Evolutionary conservation across 2,329 filamentous ascomycete genomes (phyloP), one percentile per base, ranked within the genome.

Genomic region (Sclerotinia subarctica): DNA sequence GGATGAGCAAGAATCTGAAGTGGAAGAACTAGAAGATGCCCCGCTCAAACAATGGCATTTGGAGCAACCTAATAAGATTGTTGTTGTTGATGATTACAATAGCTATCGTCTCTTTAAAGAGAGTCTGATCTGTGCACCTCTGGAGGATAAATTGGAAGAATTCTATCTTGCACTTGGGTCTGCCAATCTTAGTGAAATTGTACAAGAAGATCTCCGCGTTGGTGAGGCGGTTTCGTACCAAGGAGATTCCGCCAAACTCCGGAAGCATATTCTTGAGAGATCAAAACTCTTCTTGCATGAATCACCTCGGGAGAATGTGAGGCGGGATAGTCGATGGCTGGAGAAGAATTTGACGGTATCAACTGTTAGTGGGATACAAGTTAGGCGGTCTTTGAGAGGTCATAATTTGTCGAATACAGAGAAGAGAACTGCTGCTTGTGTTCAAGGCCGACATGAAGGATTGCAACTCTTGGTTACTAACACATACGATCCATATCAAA

Each of bases 61-160:
- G 49, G 89, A 90, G 1, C 82, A 86, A 46, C 89, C 94, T 1
- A 83, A 81, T 62, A 83, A 91, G 65, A 90, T 95, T 73, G 89
- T 95, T 53, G 85, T 96, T 67, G 82, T 94, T 15, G 93, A 97
- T 76, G 94, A 98, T 74, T 94, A 95, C 74, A 91, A 92, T 74
- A 93, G 91, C 75, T 97, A 94, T 77, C 89, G 90, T 46, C 83
- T 95, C 1, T 99, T 99, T 82, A 94, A 94, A 76, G 87, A 93
- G 64, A 87, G 88, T 70, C 83, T 99, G 42, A 84, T 96, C 38
- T 93, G 91, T 70, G 93, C 94, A 0, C 96, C 95, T 0, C 92
- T 97, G 77, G 95, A 99, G 76, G 95, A 98, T 71, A 77, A 81
- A 0, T 82, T 99, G 1, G 95, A 99, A 77, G 84, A 85, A 1